A percentile compares a stretch with the other conserved stretches of the same genome.
These are phyloP conservation scores for Diaporthe sp. DNA, from an alignment of 2,329 filamentous ascomycete genomes.

Conservation along the genomic window DNA sequence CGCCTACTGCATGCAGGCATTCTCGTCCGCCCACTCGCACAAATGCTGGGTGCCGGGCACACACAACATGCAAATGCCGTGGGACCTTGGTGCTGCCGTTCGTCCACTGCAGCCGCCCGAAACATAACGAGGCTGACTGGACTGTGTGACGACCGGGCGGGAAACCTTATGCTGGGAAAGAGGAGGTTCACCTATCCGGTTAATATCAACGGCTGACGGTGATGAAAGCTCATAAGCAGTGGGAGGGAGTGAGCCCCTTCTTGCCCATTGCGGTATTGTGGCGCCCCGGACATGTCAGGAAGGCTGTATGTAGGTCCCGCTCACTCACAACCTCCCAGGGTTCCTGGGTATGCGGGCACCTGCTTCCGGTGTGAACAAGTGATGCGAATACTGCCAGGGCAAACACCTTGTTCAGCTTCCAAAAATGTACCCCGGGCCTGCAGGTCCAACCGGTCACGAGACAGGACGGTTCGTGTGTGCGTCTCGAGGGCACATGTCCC, in stretches of 20 bases:
- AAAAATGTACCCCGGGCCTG: not conserved
- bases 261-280: not conserved
- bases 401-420: conserved; percentile 7
- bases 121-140: conserved; percentile 29
- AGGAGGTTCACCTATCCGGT: not conserved
- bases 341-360: not conserved
- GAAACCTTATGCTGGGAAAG: not conserved
- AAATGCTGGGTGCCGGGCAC: conserved; percentile 15
- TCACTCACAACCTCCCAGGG: not conserved
- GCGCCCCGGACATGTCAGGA: not conserved
- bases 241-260: not conserved
- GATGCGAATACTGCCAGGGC: not conserved
- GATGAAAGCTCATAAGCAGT: not conserved
- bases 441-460: conserved; percentile 28
- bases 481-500: not conserved
- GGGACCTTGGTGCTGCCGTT: conserved; percentile 28
- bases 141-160: conserved; percentile 15
- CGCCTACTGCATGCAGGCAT: conserved; percentile 7
- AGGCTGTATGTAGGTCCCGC: not conserved
- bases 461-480: conserved; percentile 5
- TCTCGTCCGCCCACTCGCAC: conserved; percentile 19
- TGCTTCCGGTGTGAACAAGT: not conserved
- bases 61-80: conserved; percentile 8
- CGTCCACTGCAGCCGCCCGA: conserved; percentile 28
- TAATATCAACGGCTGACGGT: not conserved